These are phyloP conservation scores for Penicillium rolfsii DNA, from an alignment of 2,329 filamentous ascomycete species.

Conservation along the genomic window DNA sequence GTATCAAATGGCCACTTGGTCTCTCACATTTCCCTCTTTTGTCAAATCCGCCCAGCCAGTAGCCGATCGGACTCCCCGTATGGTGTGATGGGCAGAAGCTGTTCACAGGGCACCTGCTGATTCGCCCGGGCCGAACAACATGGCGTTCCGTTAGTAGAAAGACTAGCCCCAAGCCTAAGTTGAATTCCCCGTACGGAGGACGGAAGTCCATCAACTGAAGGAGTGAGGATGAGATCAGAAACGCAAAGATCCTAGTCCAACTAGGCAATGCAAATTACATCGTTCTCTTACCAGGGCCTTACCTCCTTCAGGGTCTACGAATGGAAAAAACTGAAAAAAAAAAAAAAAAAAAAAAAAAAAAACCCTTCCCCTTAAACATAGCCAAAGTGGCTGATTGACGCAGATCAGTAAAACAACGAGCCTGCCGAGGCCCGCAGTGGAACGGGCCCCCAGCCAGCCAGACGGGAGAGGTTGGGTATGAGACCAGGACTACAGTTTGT, in stretches of 20 bases:
- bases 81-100: conserved; percentile 21
- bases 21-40: neutral
- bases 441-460: conserved; percentile 15
- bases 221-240: neutral
- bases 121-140: conserved; percentile 15
- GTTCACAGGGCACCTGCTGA: conserved; percentile 11
- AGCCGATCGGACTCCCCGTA: conserved; percentile 6
- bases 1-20: neutral
- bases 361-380: neutral
- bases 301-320: neutral
- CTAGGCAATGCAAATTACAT: neutral
- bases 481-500: neutral
- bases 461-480: conserved; percentile 6
- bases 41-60: neutral
- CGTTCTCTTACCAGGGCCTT: too few species aligned
- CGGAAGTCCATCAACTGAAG: neutral
- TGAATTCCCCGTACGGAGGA: neutral
- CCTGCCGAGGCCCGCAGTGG: conserved; percentile 21
- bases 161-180: neutral
- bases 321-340: neutral
- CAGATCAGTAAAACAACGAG: conserved; percentile 14
- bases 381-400: conserved; percentile 14
- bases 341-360: too few species aligned
- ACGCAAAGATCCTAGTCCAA: neutral
- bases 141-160: conserved; percentile 12